Conservation (phyloP, 1,284 basidiomycete genomes). For the Cystobasidiaceae sp. region DNA sequence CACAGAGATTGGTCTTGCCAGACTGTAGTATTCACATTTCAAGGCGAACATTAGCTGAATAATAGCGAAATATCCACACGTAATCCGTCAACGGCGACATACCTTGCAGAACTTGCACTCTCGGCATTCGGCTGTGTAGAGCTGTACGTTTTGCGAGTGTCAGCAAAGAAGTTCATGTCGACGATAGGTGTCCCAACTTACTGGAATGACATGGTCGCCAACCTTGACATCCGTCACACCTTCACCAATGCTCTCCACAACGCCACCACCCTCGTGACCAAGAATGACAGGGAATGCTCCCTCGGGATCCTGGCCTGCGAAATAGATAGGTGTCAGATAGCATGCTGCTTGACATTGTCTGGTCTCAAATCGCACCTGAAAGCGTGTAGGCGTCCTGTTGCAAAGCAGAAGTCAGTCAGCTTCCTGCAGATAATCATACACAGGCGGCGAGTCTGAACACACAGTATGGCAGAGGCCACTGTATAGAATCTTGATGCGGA, state of each 20-base stretch:
- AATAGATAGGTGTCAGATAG: too few relatives aligned
- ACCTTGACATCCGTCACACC: conserved; percentile 80
- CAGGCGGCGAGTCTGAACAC: conserved; percentile 31
- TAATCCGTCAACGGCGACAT: too few relatives aligned
- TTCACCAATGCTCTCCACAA: conserved; percentile 84
- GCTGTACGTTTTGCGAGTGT: conserved; percentile 23
- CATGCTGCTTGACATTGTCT: conserved; percentile 44
- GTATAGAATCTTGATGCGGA: conserved; percentile 85
- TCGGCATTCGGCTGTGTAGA: conserved; percentile 64
- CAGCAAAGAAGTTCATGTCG: not conserved
- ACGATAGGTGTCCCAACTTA: conserved; percentile 24
- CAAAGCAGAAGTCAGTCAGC: not conserved
- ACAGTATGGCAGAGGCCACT: conserved; percentile 93
- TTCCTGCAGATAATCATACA: not conserved
- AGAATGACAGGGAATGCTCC: conserved; percentile 89
- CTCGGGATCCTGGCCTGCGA: conserved; percentile 93
- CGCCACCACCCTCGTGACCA: conserved; percentile 50
- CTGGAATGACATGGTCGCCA: conserved; percentile 87
- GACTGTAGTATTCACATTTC: conserved; percentile 52
- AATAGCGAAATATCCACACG: too few relatives aligned
- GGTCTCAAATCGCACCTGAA: not conserved
- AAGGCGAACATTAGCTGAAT: not conserved
- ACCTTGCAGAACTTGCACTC: conserved; percentile 94
- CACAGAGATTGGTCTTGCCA: conserved; percentile 95
- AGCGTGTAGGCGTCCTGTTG: conserved; percentile 24